Base-by-base conservation (phyloP, 805 yeast genomes). In the Myxozyma udenii region DNA sequence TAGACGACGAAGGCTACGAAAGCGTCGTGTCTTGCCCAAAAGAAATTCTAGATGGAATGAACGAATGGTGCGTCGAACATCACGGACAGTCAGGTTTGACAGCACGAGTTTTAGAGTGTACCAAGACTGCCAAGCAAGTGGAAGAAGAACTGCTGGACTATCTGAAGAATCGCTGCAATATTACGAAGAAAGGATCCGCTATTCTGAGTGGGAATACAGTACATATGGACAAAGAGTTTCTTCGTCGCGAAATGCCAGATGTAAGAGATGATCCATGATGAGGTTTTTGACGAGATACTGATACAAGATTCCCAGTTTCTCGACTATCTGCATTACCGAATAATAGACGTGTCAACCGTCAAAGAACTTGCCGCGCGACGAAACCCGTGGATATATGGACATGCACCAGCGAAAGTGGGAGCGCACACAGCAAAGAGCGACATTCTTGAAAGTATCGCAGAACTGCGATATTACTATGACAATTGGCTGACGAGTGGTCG, bases 201-300 rank as follows among this genome's bases (percentile, higher is more conserved):
- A 70, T 93, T 0, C 68, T 93, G 48, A 95, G 95, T 0, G 99
- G 99, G 1, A 93, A 91, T 61, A 78, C 95, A 0, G 83, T 93
- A 18, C 97, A 93, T 67, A 83, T 87, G 83, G 99, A 93, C 67
- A 78, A 88, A 52, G 75, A 85, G 45, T 93, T 91, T 68, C 77
- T 93, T 84, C 71, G 80, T 65, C 75, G 79, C 47, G 96, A 91
- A 63, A 82, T 93, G 72, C 98, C 98, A 0, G 68, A 75, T 43
- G 83, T 87, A 5, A 67, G 78, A n/a, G 23, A 16, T 16, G 14
- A 36, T 9, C n/a, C n/a, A n/a, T n/a, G n/a, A n/a, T n/a, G n/a
- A n/a, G n/a, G n/a, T n/a, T n/a, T n/a, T n/a, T n/a, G n/a, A n/a
- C n/a, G n/a, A n/a, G n/a, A n/a, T n/a, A n/a, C n/a, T n/a, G 78